Evolutionary conservation across 2,329 filamentous ascomycete species (phyloP), one percentile per base, ranked within the genome.

Genomic region (Neofusicoccum umdonicola): DNA sequence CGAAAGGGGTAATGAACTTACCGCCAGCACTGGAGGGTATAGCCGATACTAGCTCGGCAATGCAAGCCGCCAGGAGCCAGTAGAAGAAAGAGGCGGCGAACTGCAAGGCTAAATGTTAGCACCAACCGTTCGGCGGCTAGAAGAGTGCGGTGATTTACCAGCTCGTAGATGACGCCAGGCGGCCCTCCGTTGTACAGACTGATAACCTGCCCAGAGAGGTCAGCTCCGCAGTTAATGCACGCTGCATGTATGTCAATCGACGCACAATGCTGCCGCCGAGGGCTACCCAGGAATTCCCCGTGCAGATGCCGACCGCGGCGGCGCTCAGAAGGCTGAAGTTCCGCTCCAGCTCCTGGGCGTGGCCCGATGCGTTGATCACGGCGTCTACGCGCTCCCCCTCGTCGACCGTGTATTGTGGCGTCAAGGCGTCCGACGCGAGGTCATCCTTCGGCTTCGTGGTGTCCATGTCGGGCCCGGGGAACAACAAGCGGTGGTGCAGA

Each of bases 1-100:
- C 56, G 19, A n/a, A 35, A 37, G 27, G 31, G 42, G 41, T 8
- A 60, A 45, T 47, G 37, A 57, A 66, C 44, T 61, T 42, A 69
- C 66, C 71, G 64, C 78, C 78, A 37, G 74, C 73, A 47, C 75
- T 72, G 2, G 78, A 78, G 9, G 79, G 79, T 42, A 81, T 79
- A 4, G 78, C 74, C 31, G 78, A 80, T 3, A 81, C 79, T 47
- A 84, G 75, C 67, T 84, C 83, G 17, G 83, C 83, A 50, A 85
- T 78, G 37, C 79, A 83, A 6, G 81, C 78, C 41, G 79, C 80
- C 64, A 85, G 78, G 69, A 83, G 76, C 71, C 79, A 81, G 70
- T 85, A 85, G 71, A 83, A 83, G 44, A 83, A 69, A 1, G 80
- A 80, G 3, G 82, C 78, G 15, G 75, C 80, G 56, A 85, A 80